A percentile compares a stretch with the other conserved stretches of the same genome.
Conservation (phyloP, 805 yeast species). For the Wickerhamomyces subpelliculosus region DNA sequence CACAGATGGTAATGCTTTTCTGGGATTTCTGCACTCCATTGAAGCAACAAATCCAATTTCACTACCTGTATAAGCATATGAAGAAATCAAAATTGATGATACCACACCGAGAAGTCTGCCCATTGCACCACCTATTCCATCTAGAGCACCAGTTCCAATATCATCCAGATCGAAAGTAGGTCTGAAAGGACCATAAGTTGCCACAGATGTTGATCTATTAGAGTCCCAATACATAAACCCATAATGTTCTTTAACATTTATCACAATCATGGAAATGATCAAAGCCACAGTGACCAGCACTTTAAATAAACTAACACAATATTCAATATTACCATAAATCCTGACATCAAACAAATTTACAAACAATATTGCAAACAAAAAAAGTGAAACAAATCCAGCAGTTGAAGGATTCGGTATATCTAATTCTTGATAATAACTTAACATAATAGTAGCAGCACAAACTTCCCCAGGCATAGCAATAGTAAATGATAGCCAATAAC, state of each 20-base stretch:
- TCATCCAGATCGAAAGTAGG: slow-evolving; percentile 67
- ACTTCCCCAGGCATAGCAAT: slow-evolving; percentile 74
- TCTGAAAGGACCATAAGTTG: slow-evolving; percentile 63
- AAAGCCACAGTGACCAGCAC: slow-evolving; percentile 44
- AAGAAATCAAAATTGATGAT: slow-evolving; percentile 55
- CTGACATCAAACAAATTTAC: slow-evolving; percentile 64
- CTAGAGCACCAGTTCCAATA: slow-evolving; percentile 42
- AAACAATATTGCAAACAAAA: slow-evolving; percentile 37
- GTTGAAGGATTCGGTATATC: slow-evolving; percentile 40
- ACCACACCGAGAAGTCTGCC: slow-evolving; percentile 59
- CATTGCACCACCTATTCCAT: slow-evolving; percentile 52
- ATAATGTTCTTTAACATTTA: slow-evolving; percentile 42
- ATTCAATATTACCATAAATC: slow-evolving; percentile 70
- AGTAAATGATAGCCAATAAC: slow-evolving; percentile 67
- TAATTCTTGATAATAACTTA: slow-evolving; percentile 56
- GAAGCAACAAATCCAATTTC: slow-evolving; percentile 81
- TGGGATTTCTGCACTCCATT: slow-evolving; percentile 78
- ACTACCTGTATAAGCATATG: slow-evolving; percentile 76
- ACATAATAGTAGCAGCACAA: slow-evolving; percentile 72
- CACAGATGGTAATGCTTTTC: slow-evolving; percentile 70
- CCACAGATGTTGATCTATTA: slow-evolving; percentile 38
- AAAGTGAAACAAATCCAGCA: slow-evolving; percentile 64
- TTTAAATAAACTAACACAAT: slow-evolving; percentile 51
- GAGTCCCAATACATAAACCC: slow-evolving; percentile 71
- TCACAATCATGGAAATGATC: slow-evolving; percentile 56